These are phyloP conservation scores for Yarrowia keelungensis DNA, from an alignment of 805 yeast species.

Conservation along the genomic window DNA sequence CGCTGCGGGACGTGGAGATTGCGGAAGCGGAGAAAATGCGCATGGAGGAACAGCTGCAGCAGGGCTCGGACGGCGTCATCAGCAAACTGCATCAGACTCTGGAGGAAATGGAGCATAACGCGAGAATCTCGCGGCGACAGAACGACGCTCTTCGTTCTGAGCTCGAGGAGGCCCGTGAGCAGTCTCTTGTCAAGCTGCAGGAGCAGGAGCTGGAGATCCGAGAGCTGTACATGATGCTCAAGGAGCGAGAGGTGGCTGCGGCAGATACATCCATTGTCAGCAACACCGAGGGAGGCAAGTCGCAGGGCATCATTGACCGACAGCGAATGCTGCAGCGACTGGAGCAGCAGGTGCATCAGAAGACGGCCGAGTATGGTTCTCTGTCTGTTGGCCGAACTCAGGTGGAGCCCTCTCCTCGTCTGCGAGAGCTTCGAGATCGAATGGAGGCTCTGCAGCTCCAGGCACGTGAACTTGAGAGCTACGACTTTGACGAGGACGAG, in stretches of 20 bases:
- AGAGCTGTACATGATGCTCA: slow-evolving; percentile 62
- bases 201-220: slow-evolving; percentile 63
- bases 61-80: slow-evolving; percentile 80
- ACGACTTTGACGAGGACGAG: slow-evolving; percentile 79
- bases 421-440: slow-evolving; percentile 75
- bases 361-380: slow-evolving; percentile 50
- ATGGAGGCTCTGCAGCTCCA: slow-evolving; percentile 86
- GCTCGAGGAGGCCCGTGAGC: slow-evolving; percentile 58
- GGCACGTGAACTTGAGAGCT: slow-evolving; percentile 85
- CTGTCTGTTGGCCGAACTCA: slow-evolving; percentile 43
- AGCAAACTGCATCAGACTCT: slow-evolving; percentile 66
- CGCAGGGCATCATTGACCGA: slow-evolving; percentile 48
- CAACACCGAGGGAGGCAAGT: not conserved
- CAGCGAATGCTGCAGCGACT: slow-evolving; percentile 47
- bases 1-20: slow-evolving; percentile 60
- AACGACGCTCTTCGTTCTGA: slow-evolving; percentile 67
- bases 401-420: slow-evolving; percentile 77
- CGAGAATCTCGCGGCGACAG: slow-evolving; percentile 65
- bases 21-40: slow-evolving; percentile 67
- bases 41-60: slow-evolving; percentile 66
- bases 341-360: slow-evolving; percentile 49
- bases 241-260: slow-evolving; percentile 52
- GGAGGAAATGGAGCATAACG: slow-evolving; percentile 65
- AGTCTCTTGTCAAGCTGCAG: slow-evolving; percentile 47
- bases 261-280: slow-evolving; percentile 36